Evolutionary conservation across 1,284 basidiomycete genomes (phyloP).

Genomic region (Cutaneotrichosporon sp.): DNA sequence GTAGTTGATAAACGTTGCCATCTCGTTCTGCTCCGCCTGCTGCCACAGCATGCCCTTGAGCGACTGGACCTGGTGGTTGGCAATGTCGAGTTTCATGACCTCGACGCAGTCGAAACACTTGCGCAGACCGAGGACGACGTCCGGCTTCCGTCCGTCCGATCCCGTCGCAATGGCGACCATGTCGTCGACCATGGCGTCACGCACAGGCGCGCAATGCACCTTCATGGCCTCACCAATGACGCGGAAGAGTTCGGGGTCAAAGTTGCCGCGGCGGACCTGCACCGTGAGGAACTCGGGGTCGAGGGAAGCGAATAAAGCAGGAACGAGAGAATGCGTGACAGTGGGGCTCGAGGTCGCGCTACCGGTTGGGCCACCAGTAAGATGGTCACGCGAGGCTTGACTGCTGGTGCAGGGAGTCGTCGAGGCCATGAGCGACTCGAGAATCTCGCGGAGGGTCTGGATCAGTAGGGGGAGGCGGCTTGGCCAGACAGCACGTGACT

Average conservation of each 20-base stretch:
- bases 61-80: conserved; percentile 88
- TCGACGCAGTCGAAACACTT: conserved; percentile 89
- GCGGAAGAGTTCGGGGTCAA: conserved; percentile 75
- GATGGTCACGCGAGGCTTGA: conserved; percentile 41
- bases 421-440: conserved; percentile 70
- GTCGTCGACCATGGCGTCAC: conserved; percentile 76
- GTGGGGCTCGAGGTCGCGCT: conserved; percentile 55
- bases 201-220: conserved; percentile 88
- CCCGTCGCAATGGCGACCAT: conserved; percentile 69
- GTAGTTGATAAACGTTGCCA: conserved; percentile 63
- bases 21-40: conserved; percentile 76
- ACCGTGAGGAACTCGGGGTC: conserved; percentile 68
- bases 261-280: conserved; percentile 72
- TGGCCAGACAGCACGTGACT: conserved; percentile 60
- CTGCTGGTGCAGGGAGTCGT: conserved; percentile 43
- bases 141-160: conserved; percentile 48
- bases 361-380: neutral
- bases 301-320: conserved; percentile 54
- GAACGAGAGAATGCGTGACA: conserved; percentile 55
- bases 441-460: conserved; percentile 72
- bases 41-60: conserved; percentile 79
- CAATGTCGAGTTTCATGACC: conserved; percentile 94
- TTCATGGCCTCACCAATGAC: conserved; percentile 79
- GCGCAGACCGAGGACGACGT: conserved; percentile 72
- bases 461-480: conserved; percentile 69